Base-by-base conservation (phyloP, 2,329 filamentous ascomycete genomes). In the Phaeophleospora eucalypticola region DNA sequence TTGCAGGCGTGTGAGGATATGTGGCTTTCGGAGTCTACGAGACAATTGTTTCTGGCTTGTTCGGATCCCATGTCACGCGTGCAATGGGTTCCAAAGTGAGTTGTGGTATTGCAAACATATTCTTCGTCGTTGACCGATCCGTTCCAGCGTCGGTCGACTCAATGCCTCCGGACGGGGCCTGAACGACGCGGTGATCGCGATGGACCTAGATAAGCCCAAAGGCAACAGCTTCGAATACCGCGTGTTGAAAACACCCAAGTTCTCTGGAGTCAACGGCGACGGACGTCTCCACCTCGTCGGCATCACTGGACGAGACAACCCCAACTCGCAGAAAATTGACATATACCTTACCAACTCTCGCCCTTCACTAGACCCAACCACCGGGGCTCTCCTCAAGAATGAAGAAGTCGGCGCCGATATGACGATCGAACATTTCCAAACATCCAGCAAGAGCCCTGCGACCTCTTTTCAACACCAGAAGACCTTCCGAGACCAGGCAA, bases 1-100 rank as follows among this genome's bases (percentile, higher is more conserved):
- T 32, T 58, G 14, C 45, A 56, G 19, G 56, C 56, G 27, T 58
- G 56, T 32, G 56, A 58, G 36, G 56, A 58, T 18, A 53, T 57
- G 52, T 58, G 53, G 53, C 40, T 58, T 10, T 58, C 56, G 1
- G 56, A 58, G 32, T 29, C 45, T 20, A 54, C 53, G 10, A 48
- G 56, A 14, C 51, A 57, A 40, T 42, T 58, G 4, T 58, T 58
- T 33, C 41, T 57, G 4, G 53, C 56, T 19, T 58, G 56, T 33
- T 57, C 53, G 8, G 45, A 52, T 29, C 36, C 52, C 9, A 16
- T 38, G 9, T 33, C 43, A 15, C 44, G 56, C 15, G 46, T 41
- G 18, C 19, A 57, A 17, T 58, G 56, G 56, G 45, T 53, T 43
- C 56, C 56, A n/a, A 56, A 56, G 53, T 53, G 32, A 36, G 45